Evolutionary conservation across 768 basidiomycete genomes (phyloP).

Genomic region (Agaricus sinodeliciosus): DNA sequence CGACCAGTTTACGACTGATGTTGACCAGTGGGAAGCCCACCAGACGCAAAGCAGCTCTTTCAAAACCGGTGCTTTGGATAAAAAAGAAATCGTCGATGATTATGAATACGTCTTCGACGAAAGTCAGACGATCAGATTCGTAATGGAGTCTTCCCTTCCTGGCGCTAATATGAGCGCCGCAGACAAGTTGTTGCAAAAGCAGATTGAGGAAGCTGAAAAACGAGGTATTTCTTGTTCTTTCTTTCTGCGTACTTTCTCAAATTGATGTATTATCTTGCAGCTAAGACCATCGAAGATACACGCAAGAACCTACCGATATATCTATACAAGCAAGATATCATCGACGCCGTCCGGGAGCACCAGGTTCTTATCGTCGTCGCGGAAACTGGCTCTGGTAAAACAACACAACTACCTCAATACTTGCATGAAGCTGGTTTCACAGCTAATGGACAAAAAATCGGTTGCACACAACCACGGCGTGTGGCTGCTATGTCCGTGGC

Average conservation of each 20-base stretch:
- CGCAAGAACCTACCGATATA: conserved; percentile 93
- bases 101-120: conserved; percentile 99
- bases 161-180: conserved; percentile 74
- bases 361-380: conserved; percentile 97
- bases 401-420: conserved; percentile 97
- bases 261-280: conserved; percentile 28
- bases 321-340: conserved; percentile 78
- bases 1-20: conserved; percentile 92
- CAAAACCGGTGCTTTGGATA: conserved; percentile 89
- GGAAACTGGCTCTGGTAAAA: conserved; percentile 98
- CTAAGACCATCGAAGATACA: conserved; percentile 86
- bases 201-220: conserved; percentile 89
- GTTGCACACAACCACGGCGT: conserved; percentile 96
- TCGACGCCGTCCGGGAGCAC: conserved; percentile 83
- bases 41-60: conserved; percentile 89
- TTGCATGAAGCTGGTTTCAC: conserved; percentile 97
- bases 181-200: conserved; percentile 76
- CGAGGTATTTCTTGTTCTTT: conserved; percentile 44
- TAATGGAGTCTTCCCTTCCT: conserved; percentile 73
- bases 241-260: not conserved
- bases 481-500: conserved; percentile 99
- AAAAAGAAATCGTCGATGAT: conserved; percentile 69
- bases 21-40: conserved; percentile 95
- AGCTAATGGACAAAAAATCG: conserved; percentile 78
- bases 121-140: conserved; percentile 92